A percentile compares a stretch with the other conserved stretches of the same genome.
These are phyloP conservation scores for Coccomyxa sp. DNA, from an alignment of 139 green algal genomes.

Conservation along the genomic window DNA sequence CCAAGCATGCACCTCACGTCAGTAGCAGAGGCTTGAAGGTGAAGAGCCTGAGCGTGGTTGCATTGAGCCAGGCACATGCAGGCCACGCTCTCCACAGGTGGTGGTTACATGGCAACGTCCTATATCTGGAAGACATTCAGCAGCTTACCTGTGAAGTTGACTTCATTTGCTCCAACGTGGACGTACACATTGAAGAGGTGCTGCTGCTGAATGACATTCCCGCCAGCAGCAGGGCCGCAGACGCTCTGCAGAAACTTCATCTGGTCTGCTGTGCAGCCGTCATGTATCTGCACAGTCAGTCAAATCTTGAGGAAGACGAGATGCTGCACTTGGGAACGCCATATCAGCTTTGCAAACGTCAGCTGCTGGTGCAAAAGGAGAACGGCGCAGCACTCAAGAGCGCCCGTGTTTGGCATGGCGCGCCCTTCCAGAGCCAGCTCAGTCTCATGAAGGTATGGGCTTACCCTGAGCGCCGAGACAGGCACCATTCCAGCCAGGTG, in stretches of 20 bases:
- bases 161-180: slow-evolving; percentile 10
- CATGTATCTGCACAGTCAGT: no score
- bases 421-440: no score
- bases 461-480: not conserved
- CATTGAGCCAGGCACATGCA: not conserved
- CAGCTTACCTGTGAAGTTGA: not conserved
- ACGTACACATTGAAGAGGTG: slow-evolving; percentile 24
- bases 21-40: no score
- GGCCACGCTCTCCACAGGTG: not conserved
- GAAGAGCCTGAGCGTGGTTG: no score
- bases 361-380: no score
- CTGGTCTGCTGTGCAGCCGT: not conserved
- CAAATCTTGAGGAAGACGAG: no score
- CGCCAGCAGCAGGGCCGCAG: not conserved
- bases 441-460: no score
- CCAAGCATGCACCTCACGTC: no score
- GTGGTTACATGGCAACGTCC: not conserved
- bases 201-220: not conserved
- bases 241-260: not conserved
- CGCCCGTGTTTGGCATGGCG: no score
- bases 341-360: no score
- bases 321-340: no score
- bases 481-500: not conserved
- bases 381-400: no score
- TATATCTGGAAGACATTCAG: not conserved